Base-by-base conservation (phyloP, 331 rosid species). In the Saraca asoca region DNA sequence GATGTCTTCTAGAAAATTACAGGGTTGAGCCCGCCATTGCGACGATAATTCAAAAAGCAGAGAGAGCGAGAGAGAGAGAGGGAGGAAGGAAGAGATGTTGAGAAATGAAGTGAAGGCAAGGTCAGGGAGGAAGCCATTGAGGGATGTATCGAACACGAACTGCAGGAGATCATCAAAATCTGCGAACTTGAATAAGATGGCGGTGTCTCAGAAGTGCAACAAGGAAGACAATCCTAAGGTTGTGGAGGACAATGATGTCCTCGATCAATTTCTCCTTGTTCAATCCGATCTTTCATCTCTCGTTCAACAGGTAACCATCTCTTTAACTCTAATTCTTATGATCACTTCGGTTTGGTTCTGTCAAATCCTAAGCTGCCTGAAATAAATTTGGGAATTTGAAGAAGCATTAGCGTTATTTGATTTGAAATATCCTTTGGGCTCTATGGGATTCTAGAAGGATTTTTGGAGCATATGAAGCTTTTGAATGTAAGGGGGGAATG, bases 201-300 rank as follows among this genome's bases (percentile, higher is more conserved):
- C 12, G 20, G 62, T n/a, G 20, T 31, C 24, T 13, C 65, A 51
- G 65, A 37, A 43, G 51, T 51, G 64, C 29, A 49, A 57, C 29
- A 49, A 57, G n/a, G 65, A 59, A 9, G 12, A 43, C 0, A 24
- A 5, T 63, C 41, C 44, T 14, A 64, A 41, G 58, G 60, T 31
- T 33, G 81, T 58, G 14, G 77, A 58, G 14, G 77, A 75, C 10
- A 77, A 66, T 52, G 76, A 71, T 18, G 44, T 79, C 10, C 87
- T 89, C 62, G 87, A 80, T 72, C 86, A 68, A 5, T 85, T 88
- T 53, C 71, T 85, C 41, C 79, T 81, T n/a, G 68, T 90, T 70
- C 92, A 83, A 37, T 80, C 97, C 49, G 85, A 90, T 63, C 76
- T 94, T 52, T 86, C 91, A 8, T 38, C 84, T 66, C 70, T 88